Conservation (phyloP, 177 flowering plant genomes). For the Vitis hybrid region DNA sequence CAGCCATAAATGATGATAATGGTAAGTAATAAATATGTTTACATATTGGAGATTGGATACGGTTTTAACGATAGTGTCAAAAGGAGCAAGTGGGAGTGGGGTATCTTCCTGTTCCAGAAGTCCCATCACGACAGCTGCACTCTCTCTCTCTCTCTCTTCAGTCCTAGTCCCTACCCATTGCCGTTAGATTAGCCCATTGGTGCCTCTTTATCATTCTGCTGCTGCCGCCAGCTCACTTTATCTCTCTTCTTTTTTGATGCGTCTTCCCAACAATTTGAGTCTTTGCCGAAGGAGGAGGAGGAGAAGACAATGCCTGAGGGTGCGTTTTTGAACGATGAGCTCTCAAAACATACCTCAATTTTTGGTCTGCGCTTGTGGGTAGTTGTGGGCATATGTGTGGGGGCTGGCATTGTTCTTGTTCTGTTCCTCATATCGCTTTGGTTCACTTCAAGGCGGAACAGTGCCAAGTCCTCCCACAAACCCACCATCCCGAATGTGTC, state of each 20-base stretch:
- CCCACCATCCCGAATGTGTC: conserved; percentile 51
- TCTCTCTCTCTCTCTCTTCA: background rate
- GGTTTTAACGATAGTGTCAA: too few species aligned
- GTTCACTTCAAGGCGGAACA: conserved; percentile 48
- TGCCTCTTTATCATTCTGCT: too few species aligned
- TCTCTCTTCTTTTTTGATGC: background rate
- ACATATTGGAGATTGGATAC: too few species aligned
- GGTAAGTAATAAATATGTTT: too few species aligned
- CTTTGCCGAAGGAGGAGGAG: background rate
- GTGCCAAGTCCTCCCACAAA: conserved; percentile 4
- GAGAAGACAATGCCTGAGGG: conserved; percentile 36
- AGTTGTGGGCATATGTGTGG: conserved; percentile 73
- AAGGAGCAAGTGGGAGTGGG: too few species aligned
- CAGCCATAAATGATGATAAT: too few species aligned
- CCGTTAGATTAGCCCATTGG: too few species aligned
- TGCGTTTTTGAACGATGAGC: conserved; percentile 58
- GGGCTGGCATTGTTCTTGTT: conserved; percentile 69
- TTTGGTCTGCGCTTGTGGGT: conserved; percentile 86
- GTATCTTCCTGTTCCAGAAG: too few species aligned
- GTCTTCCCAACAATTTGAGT: too few species aligned
- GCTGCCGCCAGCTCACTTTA: background rate
- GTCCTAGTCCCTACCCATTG: too few species aligned
- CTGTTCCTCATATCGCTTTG: conserved; percentile 74
- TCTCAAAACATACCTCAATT: conserved; percentile 73
- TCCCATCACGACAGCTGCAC: too few species aligned